Evolutionary conservation across 1,139 yeast species (phyloP), one percentile per base, ranked within the genome.

Genomic region (Pichia sp.): DNA sequence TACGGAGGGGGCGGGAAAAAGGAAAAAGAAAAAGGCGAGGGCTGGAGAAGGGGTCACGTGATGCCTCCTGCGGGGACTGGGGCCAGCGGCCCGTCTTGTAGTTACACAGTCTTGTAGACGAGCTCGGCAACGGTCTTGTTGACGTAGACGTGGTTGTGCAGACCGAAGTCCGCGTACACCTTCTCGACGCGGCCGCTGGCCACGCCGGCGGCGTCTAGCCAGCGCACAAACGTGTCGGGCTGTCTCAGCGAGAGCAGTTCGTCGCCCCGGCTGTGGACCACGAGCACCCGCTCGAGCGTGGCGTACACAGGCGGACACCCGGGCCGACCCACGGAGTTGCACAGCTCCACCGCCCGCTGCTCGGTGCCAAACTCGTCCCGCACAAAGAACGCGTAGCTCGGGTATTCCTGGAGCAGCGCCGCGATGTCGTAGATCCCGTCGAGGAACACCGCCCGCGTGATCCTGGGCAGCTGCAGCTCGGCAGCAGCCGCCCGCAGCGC

Each of bases 361-460:
- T 59, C 54, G 31, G 65, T 67, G 0, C 56, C 60, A 57, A 80
- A 80, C 1, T 84, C 83, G 16, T 70, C 74, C 1, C 60, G 54
- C 4, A 81, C 77, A 62, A 80, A 79, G 4, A 61, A 66, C 1
- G 57, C 56, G 61, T 81, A 81, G 0, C 59, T 59, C 0, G 80
- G 77, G 57, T 80, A 76, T 61, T 79, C 85, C 1, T 62, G 63
- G 1, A 76, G 61, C 52, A 81, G 65, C 1, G 66, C 67, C 1
- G 56, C 53, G 5, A 81, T 66, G 58, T 79, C 75, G 63, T 75
- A 80, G 47, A 82, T 80, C 0, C 85, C 86, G 59, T 81, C 85
- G 4, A 80, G 65, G 29, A 77, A 69, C 11, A 76, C 61, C 1
- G 72, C 61, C 40, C 59, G 58, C 1, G 56, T 48, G 32, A 72